phyloP scores from a whole-genome alignment of 2,329 filamentous ascomycete genomes.

The Plectosphaerella plurivora region DNA sequence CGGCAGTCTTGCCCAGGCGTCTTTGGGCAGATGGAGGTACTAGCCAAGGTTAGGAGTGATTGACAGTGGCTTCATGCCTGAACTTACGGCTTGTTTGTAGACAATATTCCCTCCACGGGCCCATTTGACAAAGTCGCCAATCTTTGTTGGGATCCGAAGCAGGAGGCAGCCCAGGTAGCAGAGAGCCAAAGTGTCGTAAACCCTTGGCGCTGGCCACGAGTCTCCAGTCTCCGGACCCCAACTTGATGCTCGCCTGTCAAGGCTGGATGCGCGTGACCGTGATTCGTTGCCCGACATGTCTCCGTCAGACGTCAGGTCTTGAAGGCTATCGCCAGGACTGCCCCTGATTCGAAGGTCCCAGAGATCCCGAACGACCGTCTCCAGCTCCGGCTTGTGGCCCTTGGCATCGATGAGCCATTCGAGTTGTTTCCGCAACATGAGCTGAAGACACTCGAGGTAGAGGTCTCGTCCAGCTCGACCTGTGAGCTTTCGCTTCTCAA shows the following conservation, averaged over 20 bases:
- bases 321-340: conserved; percentile 29
- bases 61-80: no score
- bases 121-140: conserved; percentile 70
- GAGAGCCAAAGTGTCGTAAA: conserved; percentile 71
- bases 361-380: conserved; percentile 75
- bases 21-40: conserved; percentile 54
- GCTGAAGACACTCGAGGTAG: conserved; percentile 79
- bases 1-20: conserved; percentile 63
- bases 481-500: conserved; percentile 48
- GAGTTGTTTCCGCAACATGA: conserved; percentile 79
- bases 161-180: conserved; percentile 78
- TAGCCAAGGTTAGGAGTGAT: conserved; percentile 16
- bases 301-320: conserved; percentile 17
- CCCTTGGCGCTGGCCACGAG: conserved; percentile 55
- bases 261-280: conserved; percentile 23
- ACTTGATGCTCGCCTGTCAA: conserved; percentile 27
- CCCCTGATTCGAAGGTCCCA: conserved; percentile 68
- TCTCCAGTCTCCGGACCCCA: conserved; percentile 40
- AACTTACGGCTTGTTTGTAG: conserved; percentile 62
- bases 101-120: conserved; percentile 62
- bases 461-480: conserved; percentile 70
- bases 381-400: conserved; percentile 67
- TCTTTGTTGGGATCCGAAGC: conserved; percentile 69
- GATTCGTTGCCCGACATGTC: conserved; percentile 34
- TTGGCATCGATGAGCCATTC: conserved; percentile 65